Conservation (phyloP, 306 rosid species). For the Glycine latifolia region DNA sequence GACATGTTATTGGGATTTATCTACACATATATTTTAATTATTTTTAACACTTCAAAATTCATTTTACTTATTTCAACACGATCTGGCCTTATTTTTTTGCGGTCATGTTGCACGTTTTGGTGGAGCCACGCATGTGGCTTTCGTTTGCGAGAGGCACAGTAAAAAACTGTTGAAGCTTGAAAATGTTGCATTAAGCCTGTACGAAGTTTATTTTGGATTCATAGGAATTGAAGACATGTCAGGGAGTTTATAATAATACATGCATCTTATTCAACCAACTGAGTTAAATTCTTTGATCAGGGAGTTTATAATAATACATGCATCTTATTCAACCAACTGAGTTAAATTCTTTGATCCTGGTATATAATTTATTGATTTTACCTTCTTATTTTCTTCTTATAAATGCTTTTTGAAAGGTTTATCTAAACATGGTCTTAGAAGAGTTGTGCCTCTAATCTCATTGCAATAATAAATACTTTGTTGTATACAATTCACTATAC, state of each 20-base stretch:
- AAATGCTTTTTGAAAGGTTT: not conserved
- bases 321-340: too few relatives aligned
- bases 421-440: not conserved
- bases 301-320: too few relatives aligned
- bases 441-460: not conserved
- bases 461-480: too few relatives aligned
- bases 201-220: too few relatives aligned
- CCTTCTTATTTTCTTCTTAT: not conserved
- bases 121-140: not conserved
- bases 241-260: too few relatives aligned
- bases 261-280: too few relatives aligned
- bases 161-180: not conserved
- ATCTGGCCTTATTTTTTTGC: not conserved
- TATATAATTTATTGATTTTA: too few relatives aligned
- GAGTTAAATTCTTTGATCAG: too few relatives aligned
- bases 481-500: not conserved
- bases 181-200: too few relatives aligned
- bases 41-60: not conserved
- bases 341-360: too few relatives aligned
- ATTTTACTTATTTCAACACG: not conserved
- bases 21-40: not conserved
- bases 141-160: not conserved
- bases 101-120: not conserved
- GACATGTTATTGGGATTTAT: not conserved
- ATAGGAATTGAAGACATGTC: too few relatives aligned